These are phyloP conservation scores for Coelastrella sp. DNA, from an alignment of 139 green algal species.

Conservation along the genomic window DNA sequence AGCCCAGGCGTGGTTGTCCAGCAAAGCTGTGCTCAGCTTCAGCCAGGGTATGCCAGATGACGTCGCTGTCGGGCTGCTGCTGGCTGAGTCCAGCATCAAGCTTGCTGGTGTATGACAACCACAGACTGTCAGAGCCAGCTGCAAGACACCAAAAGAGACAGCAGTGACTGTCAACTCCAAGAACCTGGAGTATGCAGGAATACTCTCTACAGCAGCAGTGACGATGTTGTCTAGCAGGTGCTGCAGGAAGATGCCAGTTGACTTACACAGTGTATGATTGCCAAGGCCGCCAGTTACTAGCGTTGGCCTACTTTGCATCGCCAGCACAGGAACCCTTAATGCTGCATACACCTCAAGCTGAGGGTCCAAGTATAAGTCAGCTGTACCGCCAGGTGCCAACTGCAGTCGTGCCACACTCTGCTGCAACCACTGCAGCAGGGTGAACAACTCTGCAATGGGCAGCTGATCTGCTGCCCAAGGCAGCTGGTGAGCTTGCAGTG, in stretches of 20 bases:
- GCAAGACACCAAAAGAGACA: background rate
- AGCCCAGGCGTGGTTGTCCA: conserved; percentile 1
- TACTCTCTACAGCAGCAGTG: background rate
- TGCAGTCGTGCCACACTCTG: conserved; percentile 25
- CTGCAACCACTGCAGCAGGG: conserved; percentile 41
- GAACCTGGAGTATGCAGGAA: background rate
- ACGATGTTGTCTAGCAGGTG: background rate
- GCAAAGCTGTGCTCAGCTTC: background rate
- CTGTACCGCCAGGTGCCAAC: conserved; percentile 24
- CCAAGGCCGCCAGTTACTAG: background rate
- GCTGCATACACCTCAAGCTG: conserved; percentile 44
- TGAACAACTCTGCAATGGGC: conserved; percentile 26
- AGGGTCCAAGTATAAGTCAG: conserved; percentile 45
- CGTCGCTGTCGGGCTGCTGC: background rate
- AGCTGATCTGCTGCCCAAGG: conserved; percentile 20
- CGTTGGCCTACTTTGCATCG: conserved; percentile 40
- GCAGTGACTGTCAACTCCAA: background rate
- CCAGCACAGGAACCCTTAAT: conserved; percentile 18
- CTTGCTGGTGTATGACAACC: conserved; percentile 14
- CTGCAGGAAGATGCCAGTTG: background rate
- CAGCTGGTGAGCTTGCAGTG: background rate
- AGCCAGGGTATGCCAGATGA: background rate
- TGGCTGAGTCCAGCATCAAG: background rate
- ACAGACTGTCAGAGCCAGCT: conserved; percentile 17
- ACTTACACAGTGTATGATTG: background rate